These are phyloP conservation scores for Coelastrella sp. DNA, from an alignment of 139 green algal species.

Conservation along the genomic window DNA sequence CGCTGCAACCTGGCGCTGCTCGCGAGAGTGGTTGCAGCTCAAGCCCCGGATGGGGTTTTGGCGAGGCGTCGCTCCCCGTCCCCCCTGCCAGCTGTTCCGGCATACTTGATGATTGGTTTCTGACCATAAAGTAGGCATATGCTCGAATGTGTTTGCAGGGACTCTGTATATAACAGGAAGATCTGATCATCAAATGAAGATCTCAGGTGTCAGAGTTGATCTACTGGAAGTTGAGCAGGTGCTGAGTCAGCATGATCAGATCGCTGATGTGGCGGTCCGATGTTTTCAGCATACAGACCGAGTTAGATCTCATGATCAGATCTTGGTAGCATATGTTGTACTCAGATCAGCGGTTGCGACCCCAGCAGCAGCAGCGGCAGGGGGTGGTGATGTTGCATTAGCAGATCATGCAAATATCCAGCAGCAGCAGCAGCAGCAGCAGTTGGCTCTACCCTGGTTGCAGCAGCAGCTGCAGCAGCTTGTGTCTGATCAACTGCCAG, in stretches of 20 bases:
- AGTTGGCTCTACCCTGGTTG: too few species aligned
- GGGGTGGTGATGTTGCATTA: not conserved
- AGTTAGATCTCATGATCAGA: not conserved
- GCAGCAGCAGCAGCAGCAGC: constrained; percentile 30
- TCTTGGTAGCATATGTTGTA: constrained; percentile 28
- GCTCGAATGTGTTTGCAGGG: constrained; percentile 21
- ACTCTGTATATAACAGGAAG: constrained; percentile 49
- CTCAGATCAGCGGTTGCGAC: not conserved
- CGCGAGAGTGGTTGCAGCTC: too few species aligned
- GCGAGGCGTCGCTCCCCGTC: too few species aligned
- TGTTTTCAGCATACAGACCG: constrained; percentile 18
- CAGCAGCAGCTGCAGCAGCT: constrained; percentile 17
- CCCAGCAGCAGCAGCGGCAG: constrained; percentile 12
- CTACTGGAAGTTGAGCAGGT: constrained; percentile 62
- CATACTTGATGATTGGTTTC: too few species aligned
- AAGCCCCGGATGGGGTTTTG: too few species aligned
- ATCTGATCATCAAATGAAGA: constrained; percentile 59
- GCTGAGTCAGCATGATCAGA: constrained; percentile 46
- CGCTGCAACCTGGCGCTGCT: too few species aligned
- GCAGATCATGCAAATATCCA: not conserved
- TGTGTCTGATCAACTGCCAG: constrained; percentile 37
- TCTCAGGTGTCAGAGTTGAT: constrained; percentile 60
- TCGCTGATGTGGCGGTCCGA: constrained; percentile 52
- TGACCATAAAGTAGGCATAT: too few species aligned
- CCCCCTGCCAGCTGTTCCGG: too few species aligned